phyloP scores from a whole-genome alignment of 192 early-diverging fungal genomes.

The Geranomyces michiganensis region DNA sequence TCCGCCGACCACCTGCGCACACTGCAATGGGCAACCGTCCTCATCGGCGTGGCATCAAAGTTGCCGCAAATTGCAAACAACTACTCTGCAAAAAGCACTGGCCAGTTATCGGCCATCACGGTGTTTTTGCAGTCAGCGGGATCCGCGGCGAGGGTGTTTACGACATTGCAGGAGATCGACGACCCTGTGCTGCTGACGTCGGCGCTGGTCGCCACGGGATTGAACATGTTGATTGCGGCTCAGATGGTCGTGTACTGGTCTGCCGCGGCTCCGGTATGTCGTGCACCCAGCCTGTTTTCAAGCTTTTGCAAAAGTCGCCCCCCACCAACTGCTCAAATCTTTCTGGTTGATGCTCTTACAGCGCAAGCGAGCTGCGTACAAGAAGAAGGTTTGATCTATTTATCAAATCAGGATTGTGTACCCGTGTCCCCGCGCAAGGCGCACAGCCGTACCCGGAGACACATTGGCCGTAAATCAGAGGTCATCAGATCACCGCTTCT shows the following conservation, averaged over 20 bases:
- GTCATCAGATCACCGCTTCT: too few species aligned
- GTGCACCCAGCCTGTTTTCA: too few species aligned
- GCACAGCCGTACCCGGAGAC: too few species aligned
- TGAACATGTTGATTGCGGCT: slow-evolving; percentile 68
- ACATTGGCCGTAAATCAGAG: too few species aligned
- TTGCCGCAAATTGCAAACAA: slow-evolving; percentile 90
- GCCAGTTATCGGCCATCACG: slow-evolving; percentile 89
- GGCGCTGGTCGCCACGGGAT: slow-evolving; percentile 64
- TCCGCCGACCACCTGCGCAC: slow-evolving; percentile 54
- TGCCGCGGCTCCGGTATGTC: neutral
- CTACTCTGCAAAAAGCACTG: slow-evolving; percentile 80
- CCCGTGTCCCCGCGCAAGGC: too few species aligned
- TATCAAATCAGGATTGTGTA: too few species aligned
- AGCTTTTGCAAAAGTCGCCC: too few species aligned
- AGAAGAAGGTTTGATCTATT: too few species aligned
- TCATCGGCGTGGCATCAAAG: slow-evolving; percentile 77
- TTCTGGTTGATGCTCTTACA: too few species aligned
- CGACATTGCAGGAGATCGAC: slow-evolving; percentile 89
- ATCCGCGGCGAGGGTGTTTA: slow-evolving; percentile 83
- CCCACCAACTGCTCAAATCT: too few species aligned
- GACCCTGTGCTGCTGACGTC: slow-evolving; percentile 77
- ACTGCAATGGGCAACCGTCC: slow-evolving; percentile 77
- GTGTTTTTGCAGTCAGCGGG: slow-evolving; percentile 88
- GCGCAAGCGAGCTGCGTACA: too few species aligned
- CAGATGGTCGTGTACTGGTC: slow-evolving; percentile 40